Conservation (phyloP, 176 grass and related monocot species). For the Tuctoria greenei region DNA sequence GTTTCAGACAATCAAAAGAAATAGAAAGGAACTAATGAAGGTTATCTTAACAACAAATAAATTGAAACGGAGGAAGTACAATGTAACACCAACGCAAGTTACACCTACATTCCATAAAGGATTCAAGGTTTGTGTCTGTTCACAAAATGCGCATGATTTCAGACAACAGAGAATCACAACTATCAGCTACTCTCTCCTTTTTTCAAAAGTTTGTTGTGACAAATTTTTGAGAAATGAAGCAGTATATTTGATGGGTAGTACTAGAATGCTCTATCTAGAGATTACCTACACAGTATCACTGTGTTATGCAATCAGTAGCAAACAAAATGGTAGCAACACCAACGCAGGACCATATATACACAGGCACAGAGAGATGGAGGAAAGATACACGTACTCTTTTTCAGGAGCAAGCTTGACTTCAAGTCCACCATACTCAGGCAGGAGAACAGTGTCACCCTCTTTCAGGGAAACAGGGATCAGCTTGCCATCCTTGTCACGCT, state of each 20-base stretch:
- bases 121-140: background rate
- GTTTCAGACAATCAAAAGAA: too few relatives aligned
- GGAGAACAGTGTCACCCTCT: slow-evolving; percentile 87
- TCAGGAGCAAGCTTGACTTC: slow-evolving; percentile 92
- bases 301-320: background rate
- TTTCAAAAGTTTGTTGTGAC: too few relatives aligned
- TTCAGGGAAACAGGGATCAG: slow-evolving; percentile 73
- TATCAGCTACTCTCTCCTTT: too few relatives aligned
- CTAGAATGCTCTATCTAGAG: too few relatives aligned
- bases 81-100: background rate
- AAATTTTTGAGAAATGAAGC: too few relatives aligned
- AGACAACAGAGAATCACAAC: background rate
- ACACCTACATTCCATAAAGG: background rate
- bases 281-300: background rate
- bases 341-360: background rate
- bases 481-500: slow-evolving; percentile 70
- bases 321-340: background rate
- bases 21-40: too few relatives aligned
- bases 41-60: too few relatives aligned
- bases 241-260: background rate
- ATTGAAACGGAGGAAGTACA: too few relatives aligned
- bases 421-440: slow-evolving; percentile 87
- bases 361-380: background rate
- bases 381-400: slow-evolving; percentile 56
- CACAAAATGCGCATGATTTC: background rate